phyloP scores from a whole-genome alignment of 2,329 filamentous ascomycete genomes.

The Epichloe glyceriae region DNA sequence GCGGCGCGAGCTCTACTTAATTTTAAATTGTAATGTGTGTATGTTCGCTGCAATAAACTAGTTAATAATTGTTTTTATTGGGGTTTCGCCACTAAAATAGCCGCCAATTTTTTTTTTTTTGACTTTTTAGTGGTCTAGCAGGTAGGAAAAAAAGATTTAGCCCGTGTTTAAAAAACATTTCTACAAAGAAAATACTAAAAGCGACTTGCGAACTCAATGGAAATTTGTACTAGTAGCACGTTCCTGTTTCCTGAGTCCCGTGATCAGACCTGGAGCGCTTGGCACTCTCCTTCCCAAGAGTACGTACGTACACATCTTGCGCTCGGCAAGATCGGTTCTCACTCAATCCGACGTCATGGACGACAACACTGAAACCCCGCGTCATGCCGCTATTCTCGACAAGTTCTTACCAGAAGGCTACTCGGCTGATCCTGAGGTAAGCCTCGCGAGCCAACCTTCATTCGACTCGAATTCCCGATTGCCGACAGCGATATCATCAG shows the following conservation, averaged over 20 bases:
- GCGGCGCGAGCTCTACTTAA: too few species aligned
- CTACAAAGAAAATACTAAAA: too few species aligned
- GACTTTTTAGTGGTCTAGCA: too few species aligned
- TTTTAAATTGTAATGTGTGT: too few species aligned
- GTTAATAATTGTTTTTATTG: too few species aligned
- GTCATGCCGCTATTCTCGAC: constrained; percentile 24
- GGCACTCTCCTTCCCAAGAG: too few species aligned
- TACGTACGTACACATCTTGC: neutral
- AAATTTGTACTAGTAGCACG: too few species aligned
- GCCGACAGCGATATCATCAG: neutral
- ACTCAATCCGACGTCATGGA: constrained; percentile 12
- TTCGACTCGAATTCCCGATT: neutral
- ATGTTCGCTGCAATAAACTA: too few species aligned
- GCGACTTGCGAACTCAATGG: too few species aligned
- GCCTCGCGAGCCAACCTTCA: constrained; percentile 13
- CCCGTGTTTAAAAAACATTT: too few species aligned
- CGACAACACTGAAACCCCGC: constrained; percentile 14
- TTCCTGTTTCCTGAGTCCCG: too few species aligned
- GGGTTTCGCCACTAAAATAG: too few species aligned
- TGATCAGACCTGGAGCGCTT: neutral
- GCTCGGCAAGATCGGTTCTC: neutral
- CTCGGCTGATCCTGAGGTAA: constrained; percentile 26
- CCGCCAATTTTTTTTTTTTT: accelerated
- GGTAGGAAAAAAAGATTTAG: neutral
- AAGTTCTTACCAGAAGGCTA: constrained; percentile 26